These are phyloP conservation scores for Penicillium occitanis DNA, from an alignment of 2,329 filamentous ascomycete species.

Conservation along the genomic window DNA sequence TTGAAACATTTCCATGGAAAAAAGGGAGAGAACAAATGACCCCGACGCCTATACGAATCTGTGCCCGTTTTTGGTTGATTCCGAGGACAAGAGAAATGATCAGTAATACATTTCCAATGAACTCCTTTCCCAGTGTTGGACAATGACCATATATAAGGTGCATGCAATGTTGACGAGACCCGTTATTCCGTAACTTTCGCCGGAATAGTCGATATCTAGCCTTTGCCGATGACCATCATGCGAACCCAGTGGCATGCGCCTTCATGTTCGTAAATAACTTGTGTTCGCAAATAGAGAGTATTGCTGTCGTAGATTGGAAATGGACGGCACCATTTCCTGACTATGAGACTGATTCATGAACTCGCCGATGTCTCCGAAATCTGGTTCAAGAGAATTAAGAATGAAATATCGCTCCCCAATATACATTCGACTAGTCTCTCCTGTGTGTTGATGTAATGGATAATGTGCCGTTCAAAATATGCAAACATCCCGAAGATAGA, in stretches of 20 bases:
- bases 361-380: not conserved
- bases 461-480: not conserved
- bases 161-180: not conserved
- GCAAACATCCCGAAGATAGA: slow-evolving; percentile 6
- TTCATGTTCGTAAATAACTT: not conserved
- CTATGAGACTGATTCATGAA: not conserved
- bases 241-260: not conserved
- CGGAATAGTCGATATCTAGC: not conserved
- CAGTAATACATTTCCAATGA: not conserved
- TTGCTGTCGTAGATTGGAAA: not conserved
- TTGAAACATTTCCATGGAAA: not conserved
- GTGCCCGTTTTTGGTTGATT: not conserved
- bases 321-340: not conserved
- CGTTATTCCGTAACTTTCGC: not conserved
- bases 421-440: not conserved
- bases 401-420: not conserved
- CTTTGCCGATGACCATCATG: not conserved
- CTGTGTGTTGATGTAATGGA: slow-evolving; percentile 4
- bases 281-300: not conserved
- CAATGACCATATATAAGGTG: slow-evolving; percentile 1
- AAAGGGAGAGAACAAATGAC: not conserved
- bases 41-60: not conserved
- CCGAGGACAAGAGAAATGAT: slow-evolving; percentile 6
- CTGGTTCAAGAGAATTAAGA: not conserved
- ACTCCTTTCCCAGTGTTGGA: not conserved